Conservation (phyloP, 805 yeast genomes). For the Candida koratica region DNA sequence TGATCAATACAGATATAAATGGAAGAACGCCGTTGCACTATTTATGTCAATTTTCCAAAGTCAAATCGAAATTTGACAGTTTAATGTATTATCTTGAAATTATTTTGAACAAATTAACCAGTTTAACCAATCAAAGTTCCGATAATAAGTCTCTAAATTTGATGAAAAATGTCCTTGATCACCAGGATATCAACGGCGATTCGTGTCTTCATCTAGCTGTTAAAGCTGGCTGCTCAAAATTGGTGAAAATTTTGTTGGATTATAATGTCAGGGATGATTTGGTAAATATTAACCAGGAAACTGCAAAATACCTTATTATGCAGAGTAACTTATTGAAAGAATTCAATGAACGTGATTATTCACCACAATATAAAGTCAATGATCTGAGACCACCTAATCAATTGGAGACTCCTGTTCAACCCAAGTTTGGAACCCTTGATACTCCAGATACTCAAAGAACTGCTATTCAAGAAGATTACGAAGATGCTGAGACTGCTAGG, state of each 20-base stretch:
- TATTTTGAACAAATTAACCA: slow-evolving; percentile 67
- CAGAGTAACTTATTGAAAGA: slow-evolving; percentile 31
- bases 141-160: slow-evolving; percentile 52
- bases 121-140: slow-evolving; percentile 26
- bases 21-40: slow-evolving; percentile 84
- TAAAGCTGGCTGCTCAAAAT: slow-evolving; percentile 59
- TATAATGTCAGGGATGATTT: slow-evolving; percentile 73
- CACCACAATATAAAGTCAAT: neutral
- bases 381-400: slow-evolving; percentile 8
- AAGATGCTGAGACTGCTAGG: slow-evolving; percentile 25
- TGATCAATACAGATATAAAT: slow-evolving; percentile 70
- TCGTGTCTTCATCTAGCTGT: slow-evolving; percentile 82
- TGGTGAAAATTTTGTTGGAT: slow-evolving; percentile 76
- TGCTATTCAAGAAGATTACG: slow-evolving; percentile 38
- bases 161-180: slow-evolving; percentile 60
- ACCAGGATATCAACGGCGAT: slow-evolving; percentile 78
- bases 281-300: slow-evolving; percentile 40
- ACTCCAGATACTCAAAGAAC: slow-evolving; percentile 47
- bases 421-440: slow-evolving; percentile 21
- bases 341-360: slow-evolving; percentile 7
- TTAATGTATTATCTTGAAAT: slow-evolving; percentile 80
- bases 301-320: slow-evolving; percentile 40
- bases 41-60: slow-evolving; percentile 65
- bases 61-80: slow-evolving; percentile 67
- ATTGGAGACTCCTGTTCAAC: slow-evolving; percentile 22